Evolutionary conservation across 768 basidiomycete genomes (phyloP).

Genomic region (Hypholoma sublateritium): DNA sequence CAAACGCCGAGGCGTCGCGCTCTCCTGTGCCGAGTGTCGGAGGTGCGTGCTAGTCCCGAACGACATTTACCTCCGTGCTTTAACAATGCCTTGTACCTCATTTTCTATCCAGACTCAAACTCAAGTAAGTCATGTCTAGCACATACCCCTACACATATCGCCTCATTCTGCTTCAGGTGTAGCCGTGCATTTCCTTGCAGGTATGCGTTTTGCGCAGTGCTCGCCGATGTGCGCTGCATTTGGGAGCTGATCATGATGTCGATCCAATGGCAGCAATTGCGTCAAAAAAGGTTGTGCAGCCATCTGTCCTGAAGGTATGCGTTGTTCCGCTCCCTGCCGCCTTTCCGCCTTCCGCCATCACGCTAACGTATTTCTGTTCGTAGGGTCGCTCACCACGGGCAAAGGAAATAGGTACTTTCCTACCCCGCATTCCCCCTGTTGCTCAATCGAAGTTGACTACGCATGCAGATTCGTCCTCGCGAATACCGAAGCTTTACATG

Average conservation of each 20-base stretch:
- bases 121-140: slow-evolving; percentile 46
- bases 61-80: slow-evolving; percentile 5
- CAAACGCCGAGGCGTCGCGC: slow-evolving; percentile 54
- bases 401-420: slow-evolving; percentile 62
- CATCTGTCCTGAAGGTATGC: slow-evolving; percentile 65
- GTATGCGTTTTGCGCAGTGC: slow-evolving; percentile 26
- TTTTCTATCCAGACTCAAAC: slow-evolving; percentile 50
- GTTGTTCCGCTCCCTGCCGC: slow-evolving; percentile 8
- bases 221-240: neutral
- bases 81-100: slow-evolving; percentile 1
- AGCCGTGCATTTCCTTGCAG: slow-evolving; percentile 68
- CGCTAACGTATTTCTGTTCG: neutral
- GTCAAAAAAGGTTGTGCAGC: slow-evolving; percentile 58
- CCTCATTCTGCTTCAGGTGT: slow-evolving; percentile 39
- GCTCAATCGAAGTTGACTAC: neutral
- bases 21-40: slow-evolving; percentile 71
- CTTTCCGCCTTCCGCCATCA: slow-evolving; percentile 13
- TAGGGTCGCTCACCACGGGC: slow-evolving; percentile 70
- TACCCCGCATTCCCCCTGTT: neutral
- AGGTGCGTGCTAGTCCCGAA: slow-evolving; percentile 37
- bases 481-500: slow-evolving; percentile 68
- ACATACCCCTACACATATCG: slow-evolving; percentile 4
- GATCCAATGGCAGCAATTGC: slow-evolving; percentile 42
- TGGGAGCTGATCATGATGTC: slow-evolving; percentile 14
- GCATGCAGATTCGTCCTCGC: slow-evolving; percentile 62